Base-by-base conservation (phyloP, 768 basidiomycete species). In the Boletus speciosus region DNA sequence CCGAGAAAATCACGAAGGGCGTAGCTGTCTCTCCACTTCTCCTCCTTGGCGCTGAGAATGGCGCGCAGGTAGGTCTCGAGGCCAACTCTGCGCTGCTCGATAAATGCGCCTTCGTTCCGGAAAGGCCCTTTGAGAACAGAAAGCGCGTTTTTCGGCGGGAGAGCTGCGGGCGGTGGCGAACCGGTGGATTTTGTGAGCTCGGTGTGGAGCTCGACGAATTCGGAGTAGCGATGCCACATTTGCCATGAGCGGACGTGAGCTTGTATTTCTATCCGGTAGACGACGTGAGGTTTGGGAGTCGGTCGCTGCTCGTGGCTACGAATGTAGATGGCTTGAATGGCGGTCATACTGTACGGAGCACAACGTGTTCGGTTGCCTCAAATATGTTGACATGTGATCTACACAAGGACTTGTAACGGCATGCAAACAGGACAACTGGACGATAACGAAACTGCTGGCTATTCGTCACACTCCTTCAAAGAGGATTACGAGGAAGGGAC, bases 191-290 rank as follows among this genome's bases (percentile, higher is more conserved):
- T 86, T 27, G 80, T 79, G 62, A 97, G 82, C 63, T 94, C 88
- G 8, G 81, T 80, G 69, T 95, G 82, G 7, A 98, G 83, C 62
- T 91, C 85, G 66, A 81, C 85, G 73, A 98, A 98, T 73, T 97
- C 93, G 40, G 92, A 94, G 74, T 98, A 98, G 47, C 96, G 88
- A 54, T 88, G 79, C 84, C 89, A 90, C 79, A 97, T 90, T 53
- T 88, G 83, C 94, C 95, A 98, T 67, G 91, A 87, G 56, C 90
- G 86, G 29, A 93, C 90, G 51, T 91, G 85, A 6, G 93, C 93
- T 61, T 89, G 84, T 61, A 98, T 85, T 64, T 86, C 81, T 67
- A 96, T 88, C 57, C 79, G 79, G 74, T 88, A 96, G 62, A 89
- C 90, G 52, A 80, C 79, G 66, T 95, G 91, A n/a, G 83, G 73